Conservation (phyloP, 768 basidiomycete genomes). For the Tricholoma sp. region DNA sequence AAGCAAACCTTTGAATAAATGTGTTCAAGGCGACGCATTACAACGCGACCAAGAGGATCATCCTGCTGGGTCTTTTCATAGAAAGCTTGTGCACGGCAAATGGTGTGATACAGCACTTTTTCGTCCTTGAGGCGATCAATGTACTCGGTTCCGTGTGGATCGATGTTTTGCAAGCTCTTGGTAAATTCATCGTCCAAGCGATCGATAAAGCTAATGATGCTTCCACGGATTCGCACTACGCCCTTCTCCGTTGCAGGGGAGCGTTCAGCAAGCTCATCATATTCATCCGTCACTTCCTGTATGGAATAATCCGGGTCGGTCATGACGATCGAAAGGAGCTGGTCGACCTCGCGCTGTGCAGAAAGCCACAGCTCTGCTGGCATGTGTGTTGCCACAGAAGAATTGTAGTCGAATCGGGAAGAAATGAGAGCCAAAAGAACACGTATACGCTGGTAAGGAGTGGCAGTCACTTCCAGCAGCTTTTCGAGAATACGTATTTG, state of each 20-base stretch:
- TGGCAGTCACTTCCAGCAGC: constrained; percentile 78
- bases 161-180: constrained; percentile 93
- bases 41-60: constrained; percentile 80
- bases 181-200: constrained; percentile 98
- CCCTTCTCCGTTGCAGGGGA: constrained; percentile 68
- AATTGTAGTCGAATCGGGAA: constrained; percentile 95
- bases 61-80: constrained; percentile 78
- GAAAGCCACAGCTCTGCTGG: constrained; percentile 87
- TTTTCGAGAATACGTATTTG: constrained; percentile 90
- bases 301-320: constrained; percentile 73
- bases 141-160: constrained; percentile 99
- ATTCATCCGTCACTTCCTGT: constrained; percentile 84
- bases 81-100: constrained; percentile 87
- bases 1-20: constrained; percentile 91
- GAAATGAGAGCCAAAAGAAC: constrained; percentile 92
- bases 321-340: constrained; percentile 76
- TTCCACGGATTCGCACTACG: constrained; percentile 85
- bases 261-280: constrained; percentile 86
- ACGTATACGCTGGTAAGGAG: constrained; percentile 89
- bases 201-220: constrained; percentile 94
- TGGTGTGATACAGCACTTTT: constrained; percentile 87
- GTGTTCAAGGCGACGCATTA: constrained; percentile 95
- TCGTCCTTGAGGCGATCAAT: constrained; percentile 96
- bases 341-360: constrained; percentile 85
- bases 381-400: constrained; percentile 81